A percentile compares a stretch with the other conserved stretches of the same genome.
Conservation (phyloP, 2,329 filamentous ascomycete genomes). For the Colletotrichum sansevieriae region DNA sequence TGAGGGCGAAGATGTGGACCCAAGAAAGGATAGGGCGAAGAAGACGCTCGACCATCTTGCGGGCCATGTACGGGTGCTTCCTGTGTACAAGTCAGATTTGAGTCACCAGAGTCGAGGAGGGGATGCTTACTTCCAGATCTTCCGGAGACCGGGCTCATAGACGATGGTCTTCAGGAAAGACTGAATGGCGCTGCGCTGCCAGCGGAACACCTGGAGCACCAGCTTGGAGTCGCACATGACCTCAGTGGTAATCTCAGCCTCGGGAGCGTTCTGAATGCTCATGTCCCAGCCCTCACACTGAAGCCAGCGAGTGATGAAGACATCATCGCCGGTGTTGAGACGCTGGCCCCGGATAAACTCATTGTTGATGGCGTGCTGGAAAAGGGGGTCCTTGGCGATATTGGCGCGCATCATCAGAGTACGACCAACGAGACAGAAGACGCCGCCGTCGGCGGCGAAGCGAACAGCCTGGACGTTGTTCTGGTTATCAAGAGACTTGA, state of each 20-base stretch:
- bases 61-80: constrained; percentile 39
- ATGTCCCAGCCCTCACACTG: constrained; percentile 46
- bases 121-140: constrained; percentile 16
- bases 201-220: constrained; percentile 45
- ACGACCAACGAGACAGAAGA: constrained; percentile 47
- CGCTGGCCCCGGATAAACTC: constrained; percentile 44
- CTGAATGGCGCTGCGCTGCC: constrained; percentile 44
- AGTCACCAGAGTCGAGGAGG: fast-evolving
- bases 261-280: constrained; percentile 45
- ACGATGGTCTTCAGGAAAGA: constrained; percentile 10
- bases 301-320: constrained; percentile 48
- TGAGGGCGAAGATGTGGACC: constrained; percentile 31
- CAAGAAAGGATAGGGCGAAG: constrained; percentile 30
- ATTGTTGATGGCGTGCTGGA: constrained; percentile 43
- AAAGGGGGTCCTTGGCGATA: constrained; percentile 44
- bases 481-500: constrained; percentile 44
- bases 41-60: constrained; percentile 39
- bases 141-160: constrained; percentile 24
- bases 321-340: constrained; percentile 47
- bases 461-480: constrained; percentile 42
- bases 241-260: constrained; percentile 44
- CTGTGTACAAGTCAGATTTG: neutral
- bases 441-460: constrained; percentile 44
- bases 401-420: constrained; percentile 47
- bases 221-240: constrained; percentile 42